phyloP scores from a whole-genome alignment of 139 green algal genomes.

The Picochlorum sp. region DNA sequence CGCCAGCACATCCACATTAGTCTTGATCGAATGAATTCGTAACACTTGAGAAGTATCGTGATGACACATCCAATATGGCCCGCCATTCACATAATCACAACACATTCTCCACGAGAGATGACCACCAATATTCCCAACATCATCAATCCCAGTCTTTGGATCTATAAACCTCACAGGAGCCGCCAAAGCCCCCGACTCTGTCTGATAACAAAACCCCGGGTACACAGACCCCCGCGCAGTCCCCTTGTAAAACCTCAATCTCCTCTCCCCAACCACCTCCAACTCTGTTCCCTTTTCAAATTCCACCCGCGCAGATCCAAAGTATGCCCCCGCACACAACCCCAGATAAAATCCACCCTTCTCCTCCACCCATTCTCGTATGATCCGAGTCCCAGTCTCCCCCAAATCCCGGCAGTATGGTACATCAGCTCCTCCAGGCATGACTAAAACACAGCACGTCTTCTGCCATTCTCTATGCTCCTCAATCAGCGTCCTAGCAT shows the following conservation, averaged over 20 bases:
- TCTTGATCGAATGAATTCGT: too few relatives aligned
- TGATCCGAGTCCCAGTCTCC: conserved; percentile 49
- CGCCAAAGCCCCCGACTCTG: conserved; percentile 38
- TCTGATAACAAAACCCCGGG: conserved; percentile 49
- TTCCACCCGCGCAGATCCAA: conserved; percentile 37
- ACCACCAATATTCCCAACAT: neutral
- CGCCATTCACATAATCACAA: conserved; percentile 63
- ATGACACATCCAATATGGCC: conserved; percentile 36
- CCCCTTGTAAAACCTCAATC: conserved; percentile 62
- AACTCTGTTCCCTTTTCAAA: conserved; percentile 53
- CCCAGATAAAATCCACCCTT: conserved; percentile 52
- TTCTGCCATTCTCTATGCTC: conserved; percentile 27
- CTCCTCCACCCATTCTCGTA: conserved; percentile 42
- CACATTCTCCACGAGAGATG: conserved; percentile 17
- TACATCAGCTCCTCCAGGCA: conserved; percentile 68
- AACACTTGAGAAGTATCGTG: too few relatives aligned
- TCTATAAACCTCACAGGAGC: conserved; percentile 24
- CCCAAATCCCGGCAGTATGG: conserved; percentile 66
- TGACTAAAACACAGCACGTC: conserved; percentile 38
- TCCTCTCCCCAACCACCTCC: conserved; percentile 45
- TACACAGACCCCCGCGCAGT: conserved; percentile 27
- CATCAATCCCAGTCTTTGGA: neutral
- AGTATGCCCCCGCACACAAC: conserved; percentile 70
- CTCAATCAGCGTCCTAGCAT: too few relatives aligned
- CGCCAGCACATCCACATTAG: conserved; percentile 5